A percentile compares a stretch with the other conserved stretches of the same genome.
Conservation (phyloP, 164 flowering plant species). For the Dillenia turbinata region DNA sequence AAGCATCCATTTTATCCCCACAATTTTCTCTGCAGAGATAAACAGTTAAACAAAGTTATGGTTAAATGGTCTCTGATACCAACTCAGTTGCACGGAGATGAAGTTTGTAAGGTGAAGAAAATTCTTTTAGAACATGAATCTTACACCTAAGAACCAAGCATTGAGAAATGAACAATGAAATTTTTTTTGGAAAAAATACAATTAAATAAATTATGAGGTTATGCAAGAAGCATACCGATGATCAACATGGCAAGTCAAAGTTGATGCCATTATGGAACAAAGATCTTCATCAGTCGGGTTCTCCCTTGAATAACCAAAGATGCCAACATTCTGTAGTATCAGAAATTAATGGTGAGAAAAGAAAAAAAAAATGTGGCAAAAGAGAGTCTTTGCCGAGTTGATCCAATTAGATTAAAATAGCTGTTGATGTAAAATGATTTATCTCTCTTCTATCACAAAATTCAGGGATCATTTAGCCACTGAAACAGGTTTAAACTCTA, state of each 20-base stretch:
- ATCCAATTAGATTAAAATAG: too few species aligned
- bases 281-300: conserved; percentile 54
- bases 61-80: background rate
- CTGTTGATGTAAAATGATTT: too few species aligned
- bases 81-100: background rate
- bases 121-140: background rate
- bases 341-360: background rate
- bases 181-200: background rate
- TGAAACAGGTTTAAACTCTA: too few species aligned
- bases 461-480: too few species aligned
- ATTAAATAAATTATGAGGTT: background rate
- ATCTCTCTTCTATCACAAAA: too few species aligned
- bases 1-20: conserved; percentile 50
- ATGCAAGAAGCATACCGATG: conserved; percentile 39
- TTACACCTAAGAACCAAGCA: background rate
- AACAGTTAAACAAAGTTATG: background rate
- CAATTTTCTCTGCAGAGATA: conserved; percentile 41
- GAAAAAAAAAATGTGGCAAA: too few species aligned
- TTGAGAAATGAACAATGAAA: background rate
- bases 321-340: conserved; percentile 47
- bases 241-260: conserved; percentile 67
- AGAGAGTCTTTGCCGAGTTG: too few species aligned
- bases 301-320: conserved; percentile 57
- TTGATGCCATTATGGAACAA: conserved; percentile 42
- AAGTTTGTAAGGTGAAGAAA: background rate